These are phyloP conservation scores for Nemania sp. DNA, from an alignment of 2,329 filamentous ascomycete species.

Conservation along the genomic window DNA sequence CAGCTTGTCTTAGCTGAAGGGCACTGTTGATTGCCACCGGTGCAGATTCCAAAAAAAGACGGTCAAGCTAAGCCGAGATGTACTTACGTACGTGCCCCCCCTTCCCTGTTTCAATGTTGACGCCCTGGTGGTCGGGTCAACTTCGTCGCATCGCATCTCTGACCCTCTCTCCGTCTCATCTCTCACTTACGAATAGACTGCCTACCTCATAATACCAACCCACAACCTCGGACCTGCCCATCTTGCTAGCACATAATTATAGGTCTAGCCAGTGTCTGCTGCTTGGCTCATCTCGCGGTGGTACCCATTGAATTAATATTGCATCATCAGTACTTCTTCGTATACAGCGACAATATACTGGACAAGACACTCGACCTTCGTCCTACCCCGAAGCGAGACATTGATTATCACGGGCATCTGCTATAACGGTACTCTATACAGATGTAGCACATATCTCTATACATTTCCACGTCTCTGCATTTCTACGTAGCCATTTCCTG, in stretches of 20 bases:
- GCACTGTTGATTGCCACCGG: background rate
- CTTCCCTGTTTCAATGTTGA: conserved; percentile 18
- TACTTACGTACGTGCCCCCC: background rate
- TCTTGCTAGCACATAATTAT: no score
- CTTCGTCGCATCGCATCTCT: no score
- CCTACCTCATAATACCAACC: no score
- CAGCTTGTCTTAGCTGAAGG: conserved; percentile 5
- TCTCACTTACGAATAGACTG: no score
- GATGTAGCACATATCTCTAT: no score
- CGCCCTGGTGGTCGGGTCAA: background rate
- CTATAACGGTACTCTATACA: background rate
- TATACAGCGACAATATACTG: background rate
- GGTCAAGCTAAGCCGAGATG: conserved; percentile 17
- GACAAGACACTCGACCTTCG: background rate
- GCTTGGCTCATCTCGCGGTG: no score
- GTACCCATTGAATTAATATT: no score
- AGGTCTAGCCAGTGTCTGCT: no score
- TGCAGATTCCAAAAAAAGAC: conserved; percentile 21
- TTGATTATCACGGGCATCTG: background rate
- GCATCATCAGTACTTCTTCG: background rate
- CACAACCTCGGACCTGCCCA: no score
- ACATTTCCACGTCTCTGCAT: background rate
- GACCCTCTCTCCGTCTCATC: no score
- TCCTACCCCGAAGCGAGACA: background rate
- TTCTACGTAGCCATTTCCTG: background rate